phyloP scores from a whole-genome alignment of 2,329 filamentous ascomycete species.

The Pseudohalonectria lignicola region DNA sequence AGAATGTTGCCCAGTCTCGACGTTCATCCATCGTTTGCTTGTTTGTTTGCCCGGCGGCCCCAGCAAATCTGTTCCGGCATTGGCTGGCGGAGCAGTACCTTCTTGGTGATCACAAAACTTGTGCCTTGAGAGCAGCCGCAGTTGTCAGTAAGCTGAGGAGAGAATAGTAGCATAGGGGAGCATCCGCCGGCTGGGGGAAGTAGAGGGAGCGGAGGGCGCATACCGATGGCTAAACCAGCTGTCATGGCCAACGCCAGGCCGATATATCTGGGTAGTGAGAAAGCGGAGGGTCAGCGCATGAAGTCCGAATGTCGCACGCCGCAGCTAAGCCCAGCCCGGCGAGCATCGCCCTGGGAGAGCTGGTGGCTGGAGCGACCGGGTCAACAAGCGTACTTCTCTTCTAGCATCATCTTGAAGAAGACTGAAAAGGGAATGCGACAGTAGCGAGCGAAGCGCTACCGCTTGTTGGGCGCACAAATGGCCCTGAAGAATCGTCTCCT shows the following conservation, averaged over 20 bases:
- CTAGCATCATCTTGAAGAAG: slow-evolving; percentile 2
- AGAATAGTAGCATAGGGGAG: no score
- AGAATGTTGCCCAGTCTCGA: no score
- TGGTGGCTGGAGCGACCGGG: no score
- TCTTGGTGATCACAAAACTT: slow-evolving; percentile 99
- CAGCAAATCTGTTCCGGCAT: no score
- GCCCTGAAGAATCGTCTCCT: background rate
- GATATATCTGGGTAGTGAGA: slow-evolving; percentile 51
- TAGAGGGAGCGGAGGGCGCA: slow-evolving; percentile 12
- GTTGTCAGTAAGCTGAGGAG: slow-evolving; percentile 1
- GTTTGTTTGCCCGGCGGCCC: no score
- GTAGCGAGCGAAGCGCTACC: background rate
- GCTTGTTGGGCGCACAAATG: no score
- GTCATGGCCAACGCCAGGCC: slow-evolving; percentile 65
- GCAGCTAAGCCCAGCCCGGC: no score
- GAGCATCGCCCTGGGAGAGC: no score
- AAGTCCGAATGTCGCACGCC: no score
- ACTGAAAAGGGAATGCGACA: slow-evolving; percentile 3
- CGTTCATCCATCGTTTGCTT: no score
- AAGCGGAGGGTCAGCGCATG: background rate
- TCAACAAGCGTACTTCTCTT: slow-evolving; percentile 1
- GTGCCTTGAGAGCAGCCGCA: slow-evolving; percentile 47
- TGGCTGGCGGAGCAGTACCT: slow-evolving; percentile 42
- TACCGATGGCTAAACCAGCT: slow-evolving; percentile 68
- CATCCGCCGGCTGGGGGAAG: slow-evolving; percentile 5